These are phyloP conservation scores for Calonectria henricotiae DNA, from an alignment of 2,329 filamentous ascomycete genomes.

Conservation along the genomic window DNA sequence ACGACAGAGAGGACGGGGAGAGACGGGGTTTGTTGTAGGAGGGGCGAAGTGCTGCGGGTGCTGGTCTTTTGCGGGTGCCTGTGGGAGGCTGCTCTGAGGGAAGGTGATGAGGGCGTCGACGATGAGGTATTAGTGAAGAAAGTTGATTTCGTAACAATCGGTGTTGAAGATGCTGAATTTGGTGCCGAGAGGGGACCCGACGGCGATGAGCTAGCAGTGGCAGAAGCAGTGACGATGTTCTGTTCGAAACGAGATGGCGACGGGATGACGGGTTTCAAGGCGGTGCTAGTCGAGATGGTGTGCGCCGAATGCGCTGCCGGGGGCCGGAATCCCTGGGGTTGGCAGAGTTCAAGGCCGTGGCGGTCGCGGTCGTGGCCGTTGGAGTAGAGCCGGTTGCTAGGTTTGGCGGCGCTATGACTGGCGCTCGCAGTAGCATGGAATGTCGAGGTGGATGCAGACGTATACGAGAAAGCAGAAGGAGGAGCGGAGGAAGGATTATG, in stretches of 20 bases:
- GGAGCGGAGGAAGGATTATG: conserved; percentile 16
- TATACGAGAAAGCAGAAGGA: conserved; percentile 8
- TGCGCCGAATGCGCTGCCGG: conserved; percentile 23
- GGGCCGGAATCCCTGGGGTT: conserved; percentile 26
- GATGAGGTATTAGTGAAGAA: conserved; percentile 36
- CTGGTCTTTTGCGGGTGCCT: conserved; percentile 39
- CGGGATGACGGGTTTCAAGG: conserved; percentile 47
- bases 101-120: conserved; percentile 20
- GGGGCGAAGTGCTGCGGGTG: conserved; percentile 39
- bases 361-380: conserved; percentile 31
- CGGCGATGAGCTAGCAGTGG: conserved; percentile 41
- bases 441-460: conserved; percentile 28
- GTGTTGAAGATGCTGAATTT: conserved; percentile 43
- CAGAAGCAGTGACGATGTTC: conserved; percentile 43
- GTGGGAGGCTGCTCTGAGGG: conserved; percentile 45
- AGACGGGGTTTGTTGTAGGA: conserved; percentile 25
- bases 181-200: conserved; percentile 37
- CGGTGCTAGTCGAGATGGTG: conserved; percentile 41
- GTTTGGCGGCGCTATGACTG: conserved; percentile 28
- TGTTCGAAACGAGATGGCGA: conserved; percentile 44
- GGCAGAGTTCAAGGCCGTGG: conserved; percentile 27
- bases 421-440: conserved; percentile 27
- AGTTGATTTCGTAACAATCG: conserved; percentile 43
- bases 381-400: conserved; percentile 7
- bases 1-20: conserved; percentile 55